Percentiles rank a stretch among this genome's conserved stretches.
Evolutionary conservation across 331 rosid species (phyloP).

Genomic region (Arachis monticola): DNA sequence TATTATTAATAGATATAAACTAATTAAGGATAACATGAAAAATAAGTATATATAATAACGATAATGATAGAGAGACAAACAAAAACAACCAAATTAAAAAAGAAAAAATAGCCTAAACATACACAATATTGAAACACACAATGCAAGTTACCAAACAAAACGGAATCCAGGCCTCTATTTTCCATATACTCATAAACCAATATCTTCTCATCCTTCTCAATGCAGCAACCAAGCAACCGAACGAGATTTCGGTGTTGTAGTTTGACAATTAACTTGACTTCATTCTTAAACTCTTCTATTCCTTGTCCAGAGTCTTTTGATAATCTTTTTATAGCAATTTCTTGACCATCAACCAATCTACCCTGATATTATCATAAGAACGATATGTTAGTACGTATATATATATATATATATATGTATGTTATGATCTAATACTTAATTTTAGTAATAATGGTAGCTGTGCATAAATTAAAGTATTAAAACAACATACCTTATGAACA

Average conservation of each 20-base stretch:
- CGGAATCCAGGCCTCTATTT: conserved; percentile 64
- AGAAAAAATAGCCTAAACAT: neutral
- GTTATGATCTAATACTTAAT: conserved; percentile 19
- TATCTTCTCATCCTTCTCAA: conserved; percentile 67
- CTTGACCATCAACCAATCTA: conserved; percentile 51
- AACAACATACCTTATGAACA: conserved; percentile 60
- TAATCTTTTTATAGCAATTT: conserved; percentile 72
- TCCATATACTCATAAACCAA: conserved; percentile 75
- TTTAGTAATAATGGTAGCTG: neutral
- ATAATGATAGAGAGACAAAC: too few species aligned
- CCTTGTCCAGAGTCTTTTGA: conserved; percentile 73
- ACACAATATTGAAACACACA: conserved; percentile 29
- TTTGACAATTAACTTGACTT: conserved; percentile 66
- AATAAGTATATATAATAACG: neutral
- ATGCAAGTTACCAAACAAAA: conserved; percentile 56
- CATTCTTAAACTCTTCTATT: conserved; percentile 68
- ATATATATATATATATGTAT: neutral
- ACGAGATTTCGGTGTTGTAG: conserved; percentile 87
- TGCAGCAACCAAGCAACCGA: conserved; percentile 71
- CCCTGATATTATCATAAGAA: conserved; percentile 51
- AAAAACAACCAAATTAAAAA: neutral
- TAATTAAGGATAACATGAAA: neutral
- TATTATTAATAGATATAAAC: neutral
- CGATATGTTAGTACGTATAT: too few species aligned
- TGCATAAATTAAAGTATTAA: neutral